phyloP scores from a whole-genome alignment of 2,329 filamentous ascomycete species.

The Colletotrichum musicola region DNA sequence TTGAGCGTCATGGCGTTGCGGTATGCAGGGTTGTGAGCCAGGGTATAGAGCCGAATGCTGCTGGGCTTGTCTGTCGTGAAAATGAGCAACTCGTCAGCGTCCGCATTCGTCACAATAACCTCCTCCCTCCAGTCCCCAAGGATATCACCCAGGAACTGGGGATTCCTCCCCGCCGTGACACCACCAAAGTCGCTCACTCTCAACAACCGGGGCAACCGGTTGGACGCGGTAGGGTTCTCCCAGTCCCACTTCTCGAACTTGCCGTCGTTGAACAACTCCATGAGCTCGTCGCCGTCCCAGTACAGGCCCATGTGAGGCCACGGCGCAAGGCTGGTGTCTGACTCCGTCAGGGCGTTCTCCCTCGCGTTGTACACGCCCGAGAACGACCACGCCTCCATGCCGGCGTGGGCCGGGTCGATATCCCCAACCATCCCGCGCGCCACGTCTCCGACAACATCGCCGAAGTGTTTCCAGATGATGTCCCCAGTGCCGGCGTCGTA shows the following conservation, averaged over 20 bases:
- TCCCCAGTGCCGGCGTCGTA: constrained; percentile 40
- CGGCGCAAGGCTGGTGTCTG: constrained; percentile 6
- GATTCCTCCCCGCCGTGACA: constrained; percentile 22
- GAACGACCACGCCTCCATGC: constrained; percentile 43
- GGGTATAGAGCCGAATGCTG: constrained; percentile 41
- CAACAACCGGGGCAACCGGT: constrained; percentile 11
- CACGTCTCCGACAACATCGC: constrained; percentile 22
- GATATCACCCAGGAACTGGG: constrained; percentile 41
- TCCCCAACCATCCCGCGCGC: constrained; percentile 42
- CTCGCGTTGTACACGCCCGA: constrained; percentile 41
- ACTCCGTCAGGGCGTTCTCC: constrained; percentile 22
- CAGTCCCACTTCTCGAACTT: constrained; percentile 43
- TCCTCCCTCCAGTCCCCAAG: constrained; percentile 44
- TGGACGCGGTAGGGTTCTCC: neutral
- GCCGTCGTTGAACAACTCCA: constrained; percentile 43
- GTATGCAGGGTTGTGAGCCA: constrained; percentile 44
- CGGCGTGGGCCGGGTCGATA: constrained; percentile 40
- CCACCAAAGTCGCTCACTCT: constrained; percentile 30
- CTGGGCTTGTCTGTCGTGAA: constrained; percentile 42
- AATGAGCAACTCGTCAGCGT: constrained; percentile 41
- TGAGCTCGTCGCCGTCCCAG: constrained; percentile 39
- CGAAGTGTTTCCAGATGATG: constrained; percentile 41
- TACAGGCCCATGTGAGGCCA: constrained; percentile 36
- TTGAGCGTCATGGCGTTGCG: constrained; percentile 44
- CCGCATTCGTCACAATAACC: constrained; percentile 39